These are phyloP conservation scores for Raffaelea arxii DNA, from an alignment of 2,329 filamentous ascomycete species.

Conservation along the genomic window DNA sequence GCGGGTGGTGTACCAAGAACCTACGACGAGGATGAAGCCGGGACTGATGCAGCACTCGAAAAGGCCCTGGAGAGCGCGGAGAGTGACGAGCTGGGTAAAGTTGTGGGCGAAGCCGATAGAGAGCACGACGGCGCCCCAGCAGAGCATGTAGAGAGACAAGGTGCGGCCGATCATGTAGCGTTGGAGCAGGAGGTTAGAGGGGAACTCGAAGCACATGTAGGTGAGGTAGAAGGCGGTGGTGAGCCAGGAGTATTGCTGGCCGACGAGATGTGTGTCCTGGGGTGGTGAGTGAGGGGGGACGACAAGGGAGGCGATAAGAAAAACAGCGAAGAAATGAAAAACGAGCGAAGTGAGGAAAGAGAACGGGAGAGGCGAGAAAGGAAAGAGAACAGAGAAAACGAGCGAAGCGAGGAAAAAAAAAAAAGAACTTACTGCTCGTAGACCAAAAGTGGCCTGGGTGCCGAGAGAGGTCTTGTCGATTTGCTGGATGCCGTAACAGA, in stretches of 20 bases:
- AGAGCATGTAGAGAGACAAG: constrained; percentile 19
- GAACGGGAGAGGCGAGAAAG: not conserved
- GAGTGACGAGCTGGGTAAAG: constrained; percentile 24
- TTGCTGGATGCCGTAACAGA: constrained; percentile 39
- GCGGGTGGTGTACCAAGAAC: constrained; percentile 3
- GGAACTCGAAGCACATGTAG: constrained; percentile 22
- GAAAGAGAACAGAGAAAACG: not conserved
- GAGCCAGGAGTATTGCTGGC: constrained; percentile 17
- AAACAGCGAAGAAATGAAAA: not conserved
- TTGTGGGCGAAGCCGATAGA: constrained; percentile 26
- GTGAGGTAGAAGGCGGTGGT: constrained; percentile 26
- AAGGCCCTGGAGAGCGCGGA: constrained; percentile 26
- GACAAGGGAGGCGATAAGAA: not conserved
- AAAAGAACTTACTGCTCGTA: constrained; percentile 14
- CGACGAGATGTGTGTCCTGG: constrained; percentile 16
- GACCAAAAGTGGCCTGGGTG: constrained; percentile 28
- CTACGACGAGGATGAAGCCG: constrained; percentile 3
- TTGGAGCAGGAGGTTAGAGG: constrained; percentile 20
- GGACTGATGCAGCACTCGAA: constrained; percentile 6
- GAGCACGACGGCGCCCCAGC: constrained; percentile 23
- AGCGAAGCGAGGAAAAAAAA: not conserved
- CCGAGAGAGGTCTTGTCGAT: constrained; percentile 34
- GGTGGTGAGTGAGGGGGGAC: not conserved
- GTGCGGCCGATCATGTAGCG: constrained; percentile 16
- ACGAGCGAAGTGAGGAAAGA: too few species aligned